A percentile compares a stretch with the other conserved stretches of the same genome.
phyloP scores from a whole-genome alignment of 2,329 filamentous ascomycete species.

The Fusarium foetens region DNA sequence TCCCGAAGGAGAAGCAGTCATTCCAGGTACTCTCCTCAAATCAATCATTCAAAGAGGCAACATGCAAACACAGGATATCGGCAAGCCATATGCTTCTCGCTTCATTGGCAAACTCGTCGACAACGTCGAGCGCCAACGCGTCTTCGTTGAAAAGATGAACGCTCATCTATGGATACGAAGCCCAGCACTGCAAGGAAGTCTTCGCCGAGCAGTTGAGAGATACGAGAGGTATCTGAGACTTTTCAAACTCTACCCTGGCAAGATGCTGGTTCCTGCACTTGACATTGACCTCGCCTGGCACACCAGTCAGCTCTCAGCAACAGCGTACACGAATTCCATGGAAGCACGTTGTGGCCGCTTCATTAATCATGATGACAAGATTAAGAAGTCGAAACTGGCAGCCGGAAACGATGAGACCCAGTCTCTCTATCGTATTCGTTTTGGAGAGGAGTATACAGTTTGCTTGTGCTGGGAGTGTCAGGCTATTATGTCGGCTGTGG shows the following conservation, averaged over 20 bases:
- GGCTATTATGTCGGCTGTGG: slow-evolving; percentile 29
- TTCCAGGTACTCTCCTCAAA: slow-evolving; percentile 1
- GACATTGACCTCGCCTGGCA: slow-evolving; percentile 57
- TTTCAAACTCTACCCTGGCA: slow-evolving; percentile 49
- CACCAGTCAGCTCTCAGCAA: slow-evolving; percentile 52
- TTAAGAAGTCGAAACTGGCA: slow-evolving; percentile 15
- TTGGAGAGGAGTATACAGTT: slow-evolving; percentile 26
- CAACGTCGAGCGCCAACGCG: slow-evolving; percentile 46
- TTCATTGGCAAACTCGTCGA: slow-evolving; percentile 3
- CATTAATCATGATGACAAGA: slow-evolving; percentile 44
- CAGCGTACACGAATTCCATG: slow-evolving; percentile 39
- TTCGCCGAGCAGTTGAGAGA: slow-evolving; percentile 49
- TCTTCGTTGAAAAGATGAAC: slow-evolving; percentile 54
- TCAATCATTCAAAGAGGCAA: slow-evolving; percentile 14
- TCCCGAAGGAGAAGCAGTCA: neutral
- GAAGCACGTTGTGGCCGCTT: slow-evolving; percentile 36
- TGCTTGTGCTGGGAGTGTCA: slow-evolving; percentile 41
- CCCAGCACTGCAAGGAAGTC: slow-evolving; percentile 48
- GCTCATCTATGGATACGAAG: slow-evolving; percentile 51
- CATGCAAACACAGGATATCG: neutral
- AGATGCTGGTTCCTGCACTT: slow-evolving; percentile 51
- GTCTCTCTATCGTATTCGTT: slow-evolving; percentile 30
- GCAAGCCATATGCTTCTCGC: neutral
- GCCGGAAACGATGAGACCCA: slow-evolving; percentile 26
- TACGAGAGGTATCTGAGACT: slow-evolving; percentile 53